Evolutionary conservation across 139 green algal species (phyloP), one percentile per base, ranked within the genome.

Genomic region (Pleodorina starrii): DNA sequence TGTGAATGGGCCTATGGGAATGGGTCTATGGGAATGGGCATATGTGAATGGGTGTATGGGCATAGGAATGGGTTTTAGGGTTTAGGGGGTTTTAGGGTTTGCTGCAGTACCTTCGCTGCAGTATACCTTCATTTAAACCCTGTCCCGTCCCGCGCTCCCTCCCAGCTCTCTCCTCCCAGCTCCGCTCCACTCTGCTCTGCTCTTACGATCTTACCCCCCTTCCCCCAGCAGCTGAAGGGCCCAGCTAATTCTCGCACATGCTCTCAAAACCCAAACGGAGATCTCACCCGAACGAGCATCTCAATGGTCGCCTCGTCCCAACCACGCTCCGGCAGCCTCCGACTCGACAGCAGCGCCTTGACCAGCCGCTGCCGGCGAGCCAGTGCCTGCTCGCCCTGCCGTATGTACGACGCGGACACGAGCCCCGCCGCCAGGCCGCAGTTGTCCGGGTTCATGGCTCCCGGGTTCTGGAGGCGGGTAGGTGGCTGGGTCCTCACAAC

Each of bases 221-320:
- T n/a, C n/a, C n/a, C n/a, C n/a, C n/a, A n/a, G n/a, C n/a, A n/a
- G n/a, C n/a, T n/a, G n/a, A n/a, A n/a, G n/a, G n/a, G n/a, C n/a
- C n/a, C n/a, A n/a, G n/a, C n/a, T n/a, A n/a, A n/a, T n/a, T n/a
- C n/a, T n/a, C n/a, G n/a, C n/a, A n/a, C n/a, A n/a, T n/a, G n/a
- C n/a, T n/a, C n/a, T n/a, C n/a, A n/a, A n/a, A n/a, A n/a, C n/a
- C n/a, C n/a, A n/a, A n/a, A n/a, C n/a, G n/a, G n/a, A 5, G 9
- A 32, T 66, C 76, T 5, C 60, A 91, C 66, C 60, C 60, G 27
- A 5, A 99, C 51, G 35, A 99, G 89, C 66, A 96, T 89, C 87
- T 99, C 93, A 17, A 99, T 98, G 32, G 94, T 97, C 4, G 90
- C 90, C 42, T 99, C 97, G 42, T 98, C 96, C 97, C 97, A 99